Percentiles rank a stretch among this genome's conserved stretches.
These are phyloP conservation scores for Rhododendron ferrugineum DNA, from an alignment of 148 eudicot genomes.

Conservation along the genomic window DNA sequence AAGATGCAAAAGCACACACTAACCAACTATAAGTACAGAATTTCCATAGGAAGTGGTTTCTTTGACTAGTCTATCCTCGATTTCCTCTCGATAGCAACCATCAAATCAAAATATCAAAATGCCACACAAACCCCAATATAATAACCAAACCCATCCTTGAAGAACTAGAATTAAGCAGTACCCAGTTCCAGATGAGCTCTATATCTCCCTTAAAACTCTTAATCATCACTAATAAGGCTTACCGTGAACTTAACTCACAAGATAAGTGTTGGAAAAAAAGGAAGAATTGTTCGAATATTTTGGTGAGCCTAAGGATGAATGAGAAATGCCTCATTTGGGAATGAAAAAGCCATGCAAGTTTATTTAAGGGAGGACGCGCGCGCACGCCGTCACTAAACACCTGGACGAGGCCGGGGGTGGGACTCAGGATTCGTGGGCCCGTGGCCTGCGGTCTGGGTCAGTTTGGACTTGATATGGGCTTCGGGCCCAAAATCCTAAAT, in stretches of 20 bases:
- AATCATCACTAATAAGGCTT: neutral
- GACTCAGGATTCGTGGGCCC: no score
- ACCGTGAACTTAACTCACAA: neutral
- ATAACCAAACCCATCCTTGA: conserved; percentile 7
- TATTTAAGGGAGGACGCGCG: no score
- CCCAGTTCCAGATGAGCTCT: neutral
- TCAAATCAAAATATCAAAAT: neutral
- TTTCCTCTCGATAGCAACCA: neutral
- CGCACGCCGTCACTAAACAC: no score
- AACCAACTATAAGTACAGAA: neutral
- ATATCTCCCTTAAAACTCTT: neutral
- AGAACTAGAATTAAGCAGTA: neutral
- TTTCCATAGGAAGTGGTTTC: neutral
- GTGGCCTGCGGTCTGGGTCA: no score
- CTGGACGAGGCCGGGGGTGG: no score
- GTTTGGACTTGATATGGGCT: no score
- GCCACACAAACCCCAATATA: neutral
- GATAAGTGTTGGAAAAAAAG: neutral
- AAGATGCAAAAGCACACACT: neutral
- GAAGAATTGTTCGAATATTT: no score
- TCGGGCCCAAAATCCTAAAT: no score
- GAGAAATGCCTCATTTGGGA: no score
- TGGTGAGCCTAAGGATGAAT: no score
- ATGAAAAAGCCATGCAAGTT: no score
- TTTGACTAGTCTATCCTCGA: neutral